phyloP scores from a whole-genome alignment of 169 alveolate genomes.

The Ichthyophthirius multifiliis region DNA sequence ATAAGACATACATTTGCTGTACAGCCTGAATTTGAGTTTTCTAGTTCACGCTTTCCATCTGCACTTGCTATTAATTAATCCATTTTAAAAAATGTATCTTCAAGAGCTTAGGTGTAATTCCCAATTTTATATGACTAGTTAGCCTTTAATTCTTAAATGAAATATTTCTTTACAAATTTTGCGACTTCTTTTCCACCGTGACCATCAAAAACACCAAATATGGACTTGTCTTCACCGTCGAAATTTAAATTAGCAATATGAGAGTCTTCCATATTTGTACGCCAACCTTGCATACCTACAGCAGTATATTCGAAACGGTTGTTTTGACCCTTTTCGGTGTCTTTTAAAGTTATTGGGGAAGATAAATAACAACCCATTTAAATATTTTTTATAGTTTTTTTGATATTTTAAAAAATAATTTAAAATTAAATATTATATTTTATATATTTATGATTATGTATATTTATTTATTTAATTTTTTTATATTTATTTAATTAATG shows the following conservation, averaged over 20 bases:
- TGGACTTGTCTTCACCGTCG: constrained; percentile 52
- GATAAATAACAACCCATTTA: constrained; percentile 7
- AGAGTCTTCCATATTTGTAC: constrained; percentile 95
- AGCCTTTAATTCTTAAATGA: constrained; percentile 49
- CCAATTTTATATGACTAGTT: constrained; percentile 31
- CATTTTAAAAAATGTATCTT: constrained; percentile 51
- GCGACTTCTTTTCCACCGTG: constrained; percentile 98
- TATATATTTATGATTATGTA: too few species aligned
- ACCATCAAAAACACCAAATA: constrained; percentile 98
- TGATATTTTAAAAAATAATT: too few species aligned
- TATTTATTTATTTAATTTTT: too few species aligned
- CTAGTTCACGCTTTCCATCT: constrained; percentile 3
- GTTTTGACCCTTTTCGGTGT: background rate
- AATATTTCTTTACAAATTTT: constrained; percentile 88
- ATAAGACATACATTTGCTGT: constrained; percentile 77
- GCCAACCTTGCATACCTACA: constrained; percentile 95
- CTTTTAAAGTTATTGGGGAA: background rate
- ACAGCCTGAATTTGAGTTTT: constrained; percentile 51
- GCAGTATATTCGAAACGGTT: constrained; percentile 68
- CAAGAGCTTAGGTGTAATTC: constrained; percentile 43
- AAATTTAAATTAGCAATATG: constrained; percentile 76
- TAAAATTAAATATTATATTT: too few species aligned
- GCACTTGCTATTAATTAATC: constrained; percentile 38
- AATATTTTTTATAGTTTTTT: too few species aligned
- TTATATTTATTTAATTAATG: too few species aligned